Percentiles rank a stretch among this genome's conserved stretches.
Conservation (phyloP, 352 stramenopile species). For the Aphanomyces astaci region DNA sequence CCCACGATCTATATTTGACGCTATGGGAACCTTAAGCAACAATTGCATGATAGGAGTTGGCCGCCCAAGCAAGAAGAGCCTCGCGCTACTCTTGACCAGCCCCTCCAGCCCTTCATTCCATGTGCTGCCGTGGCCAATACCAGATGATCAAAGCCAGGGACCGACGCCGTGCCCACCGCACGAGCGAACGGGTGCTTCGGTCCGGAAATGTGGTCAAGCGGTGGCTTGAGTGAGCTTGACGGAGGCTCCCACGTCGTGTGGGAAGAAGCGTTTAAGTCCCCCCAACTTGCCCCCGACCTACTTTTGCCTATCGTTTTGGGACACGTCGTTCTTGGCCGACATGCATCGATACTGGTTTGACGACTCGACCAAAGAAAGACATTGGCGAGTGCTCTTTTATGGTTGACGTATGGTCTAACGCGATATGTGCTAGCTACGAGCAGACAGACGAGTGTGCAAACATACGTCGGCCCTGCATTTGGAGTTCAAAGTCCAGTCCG, state of each 20-base stretch:
- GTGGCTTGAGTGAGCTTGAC: conserved; percentile 2
- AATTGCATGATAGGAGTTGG: too few relatives aligned
- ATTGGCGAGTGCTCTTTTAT: too few relatives aligned
- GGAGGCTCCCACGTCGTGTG: not conserved
- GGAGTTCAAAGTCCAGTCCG: not conserved
- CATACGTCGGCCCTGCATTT: not conserved
- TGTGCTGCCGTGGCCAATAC: not conserved
- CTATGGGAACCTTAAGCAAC: too few relatives aligned
- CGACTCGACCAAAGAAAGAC: not conserved
- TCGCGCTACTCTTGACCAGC: not conserved
- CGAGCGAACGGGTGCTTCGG: not conserved
- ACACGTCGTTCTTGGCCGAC: not conserved
- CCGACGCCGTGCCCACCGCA: not conserved
- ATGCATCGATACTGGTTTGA: not conserved
- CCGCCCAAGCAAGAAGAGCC: conserved; percentile 8
- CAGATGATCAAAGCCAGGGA: not conserved
- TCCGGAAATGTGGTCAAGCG: not conserved
- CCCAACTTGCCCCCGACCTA: not conserved
- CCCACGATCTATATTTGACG: not conserved
- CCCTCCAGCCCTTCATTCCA: not conserved
- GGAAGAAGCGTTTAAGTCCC: not conserved
- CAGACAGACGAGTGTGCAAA: not conserved
- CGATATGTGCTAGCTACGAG: too few relatives aligned
- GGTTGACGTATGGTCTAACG: too few relatives aligned
- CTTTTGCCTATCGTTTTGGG: not conserved